Conservation (phyloP, 768 basidiomycete genomes). For the Rhizopogon vesiculosus region DNA sequence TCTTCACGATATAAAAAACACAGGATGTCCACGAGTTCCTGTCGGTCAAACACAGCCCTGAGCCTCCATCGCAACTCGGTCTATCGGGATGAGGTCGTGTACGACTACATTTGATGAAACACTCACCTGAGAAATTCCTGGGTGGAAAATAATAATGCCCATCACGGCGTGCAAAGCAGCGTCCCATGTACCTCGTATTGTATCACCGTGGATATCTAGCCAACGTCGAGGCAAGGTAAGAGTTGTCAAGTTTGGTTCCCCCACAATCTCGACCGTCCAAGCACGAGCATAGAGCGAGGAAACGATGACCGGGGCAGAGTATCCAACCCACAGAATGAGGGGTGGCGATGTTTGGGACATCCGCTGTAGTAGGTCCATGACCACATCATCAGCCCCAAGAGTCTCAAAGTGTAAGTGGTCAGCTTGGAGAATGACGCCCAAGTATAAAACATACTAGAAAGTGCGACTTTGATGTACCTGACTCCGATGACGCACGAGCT, state of each 20-base stretch:
- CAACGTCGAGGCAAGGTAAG: constrained; percentile 67
- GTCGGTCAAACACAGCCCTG: constrained; percentile 67
- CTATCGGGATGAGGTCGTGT: constrained; percentile 29
- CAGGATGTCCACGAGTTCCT: constrained; percentile 65
- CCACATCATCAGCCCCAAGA: constrained; percentile 12
- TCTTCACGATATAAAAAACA: constrained; percentile 49
- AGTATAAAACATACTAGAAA: constrained; percentile 25
- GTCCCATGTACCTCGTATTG: constrained; percentile 61
- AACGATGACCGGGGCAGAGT: constrained; percentile 50
- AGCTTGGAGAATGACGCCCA: not conserved
- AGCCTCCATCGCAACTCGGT: constrained; percentile 69
- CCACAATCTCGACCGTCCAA: constrained; percentile 52
- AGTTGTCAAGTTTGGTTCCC: constrained; percentile 33
- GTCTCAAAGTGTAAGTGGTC: constrained; percentile 7
- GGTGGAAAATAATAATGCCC: constrained; percentile 61
- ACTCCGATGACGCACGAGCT: constrained; percentile 11
- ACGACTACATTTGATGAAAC: constrained; percentile 1
- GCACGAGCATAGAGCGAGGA: constrained; percentile 43
- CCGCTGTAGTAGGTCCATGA: constrained; percentile 31
- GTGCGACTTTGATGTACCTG: constrained; percentile 24
- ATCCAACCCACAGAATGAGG: constrained; percentile 66
- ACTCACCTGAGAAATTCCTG: constrained; percentile 70
- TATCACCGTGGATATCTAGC: constrained; percentile 66
- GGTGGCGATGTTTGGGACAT: constrained; percentile 48
- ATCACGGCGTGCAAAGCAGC: constrained; percentile 68